Percentiles rank a stretch among this genome's conserved stretches.
Evolutionary conservation across 2,329 filamentous ascomycete genomes (phyloP).

Genomic region (Neofusicoccum parvum): DNA sequence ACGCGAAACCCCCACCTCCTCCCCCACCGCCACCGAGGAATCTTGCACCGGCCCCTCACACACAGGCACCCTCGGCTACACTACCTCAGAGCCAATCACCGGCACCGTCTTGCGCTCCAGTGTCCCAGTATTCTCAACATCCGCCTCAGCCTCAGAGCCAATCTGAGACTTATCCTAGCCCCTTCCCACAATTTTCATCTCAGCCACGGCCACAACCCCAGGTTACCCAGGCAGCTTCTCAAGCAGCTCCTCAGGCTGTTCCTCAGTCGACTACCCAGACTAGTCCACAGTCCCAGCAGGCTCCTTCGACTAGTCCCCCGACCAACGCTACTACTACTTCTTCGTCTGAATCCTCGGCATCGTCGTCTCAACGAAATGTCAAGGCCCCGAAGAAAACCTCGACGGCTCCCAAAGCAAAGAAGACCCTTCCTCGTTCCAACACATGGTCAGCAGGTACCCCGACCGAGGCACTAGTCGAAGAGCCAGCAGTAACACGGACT

Average conservation of each 20-base stretch:
- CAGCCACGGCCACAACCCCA: not conserved
- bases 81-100: not conserved
- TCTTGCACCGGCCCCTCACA: slow-evolving; percentile 7
- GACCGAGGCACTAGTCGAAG: slow-evolving; percentile 36
- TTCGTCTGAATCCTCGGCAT: not conserved
- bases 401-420: slow-evolving; percentile 31
- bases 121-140: not conserved
- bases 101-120: not conserved
- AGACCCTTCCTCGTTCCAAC: slow-evolving; percentile 36
- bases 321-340: not conserved
- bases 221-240: too few species aligned
- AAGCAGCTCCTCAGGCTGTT: not conserved
- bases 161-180: not conserved
- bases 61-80: not conserved
- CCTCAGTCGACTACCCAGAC: not conserved
- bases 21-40: slow-evolving; percentile 13
- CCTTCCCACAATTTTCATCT: not conserved
- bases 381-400: slow-evolving; percentile 21
- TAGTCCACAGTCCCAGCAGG: not conserved
- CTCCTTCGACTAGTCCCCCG: not conserved
- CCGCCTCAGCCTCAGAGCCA: not conserved
- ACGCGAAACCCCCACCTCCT: slow-evolving; percentile 12
- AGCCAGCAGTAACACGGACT: not conserved
- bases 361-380: not conserved
- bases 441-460: slow-evolving; percentile 38